Base-by-base conservation (phyloP, 2,329 filamentous ascomycete genomes). In the Aspergillus sp. region DNA sequence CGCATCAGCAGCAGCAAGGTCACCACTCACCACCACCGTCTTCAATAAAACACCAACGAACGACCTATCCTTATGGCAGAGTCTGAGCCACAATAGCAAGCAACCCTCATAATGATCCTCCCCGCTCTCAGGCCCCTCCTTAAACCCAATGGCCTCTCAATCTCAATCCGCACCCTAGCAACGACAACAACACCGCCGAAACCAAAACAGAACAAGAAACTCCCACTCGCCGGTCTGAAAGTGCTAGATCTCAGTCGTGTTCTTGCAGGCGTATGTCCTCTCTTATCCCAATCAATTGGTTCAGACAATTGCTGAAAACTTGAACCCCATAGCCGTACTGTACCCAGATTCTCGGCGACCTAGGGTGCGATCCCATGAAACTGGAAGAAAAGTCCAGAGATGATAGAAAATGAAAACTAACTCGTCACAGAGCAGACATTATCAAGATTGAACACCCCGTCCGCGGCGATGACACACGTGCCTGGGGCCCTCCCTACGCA, bases 391-490 rank as follows among this genome's bases (percentile, higher is more conserved):
- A 7, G 25, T 28, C 13, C 34, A 15, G 15, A 13, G 15, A 41
- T 8, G 15, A 17, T 6, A 38, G 15, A 5, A 11, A 15, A 41
- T 41, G 1, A 4, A 3, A n/a, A 38, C 23, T 55, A 22, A 38
- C 48, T 3, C 22, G 6, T 3, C 65, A 61, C 69, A 96, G 93
- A 66, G 95, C 95, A 67, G 94, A 99, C 76, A 89, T 99, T 30
- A 97, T 99, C 80, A 99, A 99, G 79, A 87, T 99, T 64, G 95
- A 99, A 78, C 95, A 99, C 77, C 95, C 95, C 3, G 87, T 87
- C 4, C 86, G 92, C 60, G 95, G 92, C 41, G 95, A 99, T 75
- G 95, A 99, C 74, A 99, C 95, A 7, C 84, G 95, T 71, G 93
- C 93, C 53, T 99, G 95, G 95, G 95, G 95, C 0, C 95, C 95